Evolutionary conservation across 768 basidiomycete species (phyloP).

Genomic region (Daedaleopsis sinensis): DNA sequence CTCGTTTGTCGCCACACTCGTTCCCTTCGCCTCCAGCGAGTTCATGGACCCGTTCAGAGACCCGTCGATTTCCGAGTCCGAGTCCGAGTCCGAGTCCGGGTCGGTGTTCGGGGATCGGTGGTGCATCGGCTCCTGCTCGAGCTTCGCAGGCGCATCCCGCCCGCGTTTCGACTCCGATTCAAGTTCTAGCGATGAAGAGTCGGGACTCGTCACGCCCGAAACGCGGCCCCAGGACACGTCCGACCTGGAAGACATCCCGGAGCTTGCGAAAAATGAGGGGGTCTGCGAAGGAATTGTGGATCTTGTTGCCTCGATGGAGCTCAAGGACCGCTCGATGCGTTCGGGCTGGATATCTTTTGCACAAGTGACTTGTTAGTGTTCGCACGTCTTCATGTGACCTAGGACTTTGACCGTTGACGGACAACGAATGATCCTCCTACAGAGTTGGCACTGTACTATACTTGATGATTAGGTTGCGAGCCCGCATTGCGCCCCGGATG

Average conservation of each 20-base stretch:
- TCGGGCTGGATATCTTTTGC: not conserved
- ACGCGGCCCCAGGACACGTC: constrained; percentile 15
- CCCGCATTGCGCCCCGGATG: not conserved
- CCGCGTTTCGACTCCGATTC: not conserved
- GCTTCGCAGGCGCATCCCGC: not conserved
- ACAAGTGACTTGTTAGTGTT: no score
- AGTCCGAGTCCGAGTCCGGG: not conserved
- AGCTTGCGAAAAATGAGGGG: constrained; percentile 1
- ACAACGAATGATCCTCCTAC: not conserved
- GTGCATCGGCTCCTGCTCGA: not conserved
- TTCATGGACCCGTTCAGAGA: not conserved
- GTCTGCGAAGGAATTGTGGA: not conserved
- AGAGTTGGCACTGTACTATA: not conserved
- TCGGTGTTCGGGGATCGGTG: no score
- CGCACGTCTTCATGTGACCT: not conserved
- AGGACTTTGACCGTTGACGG: not conserved
- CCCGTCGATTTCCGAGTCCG: not conserved
- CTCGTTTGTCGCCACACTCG: no score
- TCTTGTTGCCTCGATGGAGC: not conserved
- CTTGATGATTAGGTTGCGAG: not conserved
- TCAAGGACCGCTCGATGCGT: constrained; percentile 1
- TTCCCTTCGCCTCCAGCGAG: no score
- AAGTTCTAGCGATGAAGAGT: constrained; percentile 11
- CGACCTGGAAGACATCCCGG: constrained; percentile 12
- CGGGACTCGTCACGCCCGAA: constrained; percentile 23